Percentiles rank a stretch among this genome's conserved stretches.
Conservation (phyloP, 371 early-diverging fungal genomes). For the Haplosporangium sp. region DNA sequence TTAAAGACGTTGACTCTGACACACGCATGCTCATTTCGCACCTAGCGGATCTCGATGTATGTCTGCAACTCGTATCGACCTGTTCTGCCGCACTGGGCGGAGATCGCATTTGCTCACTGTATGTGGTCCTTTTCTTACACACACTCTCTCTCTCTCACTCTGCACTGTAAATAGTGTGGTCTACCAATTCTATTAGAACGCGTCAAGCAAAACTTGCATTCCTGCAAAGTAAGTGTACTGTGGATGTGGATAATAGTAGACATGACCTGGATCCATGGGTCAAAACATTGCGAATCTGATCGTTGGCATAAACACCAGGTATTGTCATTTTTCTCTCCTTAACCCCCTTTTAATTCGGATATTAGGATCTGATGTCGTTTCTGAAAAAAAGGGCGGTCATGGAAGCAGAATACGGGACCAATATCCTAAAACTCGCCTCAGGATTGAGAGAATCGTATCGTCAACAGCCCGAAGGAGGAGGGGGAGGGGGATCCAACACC, state of each 20-base stretch:
- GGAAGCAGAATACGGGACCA: slow-evolving; percentile 58
- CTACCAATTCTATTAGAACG: slow-evolving; percentile 52
- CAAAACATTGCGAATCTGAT: no score
- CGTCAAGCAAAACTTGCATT: slow-evolving; percentile 56
- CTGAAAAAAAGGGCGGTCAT: slow-evolving; percentile 56
- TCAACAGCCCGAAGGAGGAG: slow-evolving; percentile 30
- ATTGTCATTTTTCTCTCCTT: background rate
- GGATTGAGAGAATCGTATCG: slow-evolving; percentile 46
- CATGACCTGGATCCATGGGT: no score
- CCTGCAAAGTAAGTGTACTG: slow-evolving; percentile 47
- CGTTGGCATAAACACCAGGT: no score
- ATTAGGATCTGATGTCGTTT: slow-evolving; percentile 51
- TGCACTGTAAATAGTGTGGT: slow-evolving; percentile 34
- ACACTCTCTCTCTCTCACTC: background rate
- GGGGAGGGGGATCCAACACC: background rate
- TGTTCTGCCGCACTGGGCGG: no score
- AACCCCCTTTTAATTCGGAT: background rate
- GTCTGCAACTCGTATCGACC: slow-evolving; percentile 5
- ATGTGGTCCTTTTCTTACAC: background rate
- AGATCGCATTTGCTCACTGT: no score
- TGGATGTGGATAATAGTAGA: no score
- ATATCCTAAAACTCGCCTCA: slow-evolving; percentile 37
- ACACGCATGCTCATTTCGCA: slow-evolving; percentile 42
- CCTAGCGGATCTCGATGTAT: slow-evolving; percentile 49
- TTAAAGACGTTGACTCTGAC: slow-evolving; percentile 34